Conservation (phyloP, 2,329 filamentous ascomycete species). For the Epichloe sibirici region DNA sequence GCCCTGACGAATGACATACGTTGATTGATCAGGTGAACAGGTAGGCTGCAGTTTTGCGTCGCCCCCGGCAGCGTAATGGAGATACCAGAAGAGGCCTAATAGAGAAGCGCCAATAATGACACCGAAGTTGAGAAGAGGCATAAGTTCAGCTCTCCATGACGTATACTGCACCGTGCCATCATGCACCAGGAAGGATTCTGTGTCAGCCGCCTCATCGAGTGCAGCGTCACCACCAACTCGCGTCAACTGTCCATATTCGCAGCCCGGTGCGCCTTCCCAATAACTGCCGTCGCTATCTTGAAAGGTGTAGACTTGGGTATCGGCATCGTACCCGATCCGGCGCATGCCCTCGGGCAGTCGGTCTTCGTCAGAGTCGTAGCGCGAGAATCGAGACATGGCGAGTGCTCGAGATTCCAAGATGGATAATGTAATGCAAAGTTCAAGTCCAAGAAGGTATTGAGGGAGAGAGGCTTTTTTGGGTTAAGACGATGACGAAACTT, state of each 20-base stretch:
- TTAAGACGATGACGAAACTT: too few species aligned
- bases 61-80: conserved; percentile 20
- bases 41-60: conserved; percentile 3
- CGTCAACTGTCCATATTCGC: conserved; percentile 34
- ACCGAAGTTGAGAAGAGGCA: conserved; percentile 46
- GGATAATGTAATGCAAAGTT: too few species aligned
- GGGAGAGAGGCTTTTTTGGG: too few species aligned
- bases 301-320: conserved; percentile 41
- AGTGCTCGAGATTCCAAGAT: neutral
- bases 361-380: conserved; percentile 34
- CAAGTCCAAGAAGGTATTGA: too few species aligned
- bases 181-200: conserved; percentile 20
- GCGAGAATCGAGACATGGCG: conserved; percentile 29
- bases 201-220: conserved; percentile 14
- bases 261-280: conserved; percentile 39
- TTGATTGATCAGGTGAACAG: conserved; percentile 18
- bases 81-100: conserved; percentile 36
- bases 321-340: conserved; percentile 44
- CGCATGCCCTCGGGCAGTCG: conserved; percentile 43
- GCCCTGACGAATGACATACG: conserved; percentile 30
- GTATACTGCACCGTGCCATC: conserved; percentile 15
- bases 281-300: conserved; percentile 33
- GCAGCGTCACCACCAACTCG: conserved; percentile 23
- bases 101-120: conserved; percentile 39
- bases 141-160: conserved; percentile 39